These are phyloP conservation scores for Candida sanyaensis DNA, from an alignment of 1,139 yeast species.

Conservation along the genomic window DNA sequence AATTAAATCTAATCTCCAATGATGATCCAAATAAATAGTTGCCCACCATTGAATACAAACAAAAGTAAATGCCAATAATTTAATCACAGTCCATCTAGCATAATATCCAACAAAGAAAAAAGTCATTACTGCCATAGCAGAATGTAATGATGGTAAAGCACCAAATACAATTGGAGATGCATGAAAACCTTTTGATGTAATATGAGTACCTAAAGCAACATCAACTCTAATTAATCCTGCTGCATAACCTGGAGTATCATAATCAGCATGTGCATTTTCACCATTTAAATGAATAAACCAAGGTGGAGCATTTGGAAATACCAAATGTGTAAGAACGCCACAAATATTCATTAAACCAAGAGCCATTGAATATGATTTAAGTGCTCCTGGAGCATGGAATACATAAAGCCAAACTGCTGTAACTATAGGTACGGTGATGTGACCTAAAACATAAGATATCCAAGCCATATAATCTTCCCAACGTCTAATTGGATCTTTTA, in stretches of 20 bases:
- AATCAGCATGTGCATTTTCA: constrained; percentile 51
- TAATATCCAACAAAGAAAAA: constrained; percentile 48
- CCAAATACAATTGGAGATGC: constrained; percentile 71
- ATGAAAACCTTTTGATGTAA: constrained; percentile 64
- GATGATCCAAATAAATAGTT: constrained; percentile 71
- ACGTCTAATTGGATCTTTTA: constrained; percentile 27
- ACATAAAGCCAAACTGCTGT: constrained; percentile 64
- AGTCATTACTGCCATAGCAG: constrained; percentile 62
- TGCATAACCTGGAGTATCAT: constrained; percentile 66
- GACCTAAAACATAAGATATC: constrained; percentile 61
- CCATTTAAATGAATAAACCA: constrained; percentile 69
- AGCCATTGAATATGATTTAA: constrained; percentile 52
- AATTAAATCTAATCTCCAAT: constrained; percentile 63
- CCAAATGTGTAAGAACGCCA: constrained; percentile 61
- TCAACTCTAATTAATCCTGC: constrained; percentile 72
- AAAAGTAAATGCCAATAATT: constrained; percentile 35
- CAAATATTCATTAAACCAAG: constrained; percentile 60
- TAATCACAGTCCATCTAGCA: constrained; percentile 37
- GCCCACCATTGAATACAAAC: constrained; percentile 71
- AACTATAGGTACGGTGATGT: constrained; percentile 60
- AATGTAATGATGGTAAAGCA: constrained; percentile 67
- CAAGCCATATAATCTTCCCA: constrained; percentile 57
- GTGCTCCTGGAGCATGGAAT: constrained; percentile 65
- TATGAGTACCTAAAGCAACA: constrained; percentile 60
- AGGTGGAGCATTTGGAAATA: constrained; percentile 70